Evolutionary conservation across 176 grass and related monocot species (phyloP).

Genomic region (Eremochloa ophiuroides): DNA sequence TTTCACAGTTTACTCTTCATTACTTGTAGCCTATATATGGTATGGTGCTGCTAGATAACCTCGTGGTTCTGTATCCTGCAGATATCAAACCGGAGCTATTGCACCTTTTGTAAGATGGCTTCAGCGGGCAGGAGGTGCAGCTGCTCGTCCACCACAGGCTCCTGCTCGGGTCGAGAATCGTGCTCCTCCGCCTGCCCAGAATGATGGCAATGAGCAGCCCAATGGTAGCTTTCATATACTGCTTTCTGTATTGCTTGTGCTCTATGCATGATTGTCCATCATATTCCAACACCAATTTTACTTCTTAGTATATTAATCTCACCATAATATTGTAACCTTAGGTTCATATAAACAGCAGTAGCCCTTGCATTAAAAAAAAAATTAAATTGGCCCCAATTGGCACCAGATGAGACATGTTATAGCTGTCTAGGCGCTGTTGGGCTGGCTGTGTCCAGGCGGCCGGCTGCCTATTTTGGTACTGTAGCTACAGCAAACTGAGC

Average conservation of each 20-base stretch:
- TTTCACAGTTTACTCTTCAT: not conserved
- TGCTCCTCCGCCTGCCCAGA: conserved; percentile 40
- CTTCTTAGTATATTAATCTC: not conserved
- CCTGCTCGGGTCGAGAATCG: conserved; percentile 46
- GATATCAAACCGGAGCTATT: conserved; percentile 87
- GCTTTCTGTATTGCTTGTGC: not conserved
- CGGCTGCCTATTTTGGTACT: too few relatives aligned
- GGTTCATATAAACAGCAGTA: not conserved
- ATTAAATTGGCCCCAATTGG: not conserved
- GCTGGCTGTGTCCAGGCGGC: too few relatives aligned
- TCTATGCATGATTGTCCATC: not conserved
- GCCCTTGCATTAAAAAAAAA: not conserved
- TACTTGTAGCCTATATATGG: not conserved
- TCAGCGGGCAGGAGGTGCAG: conserved; percentile 48
- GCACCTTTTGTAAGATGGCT: conserved; percentile 75
- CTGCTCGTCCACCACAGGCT: conserved; percentile 53
- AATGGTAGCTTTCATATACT: conserved; percentile 39
- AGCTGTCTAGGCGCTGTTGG: too few relatives aligned
- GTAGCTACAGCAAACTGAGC: too few relatives aligned
- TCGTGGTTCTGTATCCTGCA: conserved; percentile 26
- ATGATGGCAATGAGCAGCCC: conserved; percentile 48
- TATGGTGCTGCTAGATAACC: conserved; percentile 21
- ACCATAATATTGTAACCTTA: not conserved
- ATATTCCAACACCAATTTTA: not conserved
- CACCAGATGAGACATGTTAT: conserved; percentile 7